Base-by-base conservation (phyloP, 2,329 filamentous ascomycete species). In the Stagonosporopsis tanaceti region DNA sequence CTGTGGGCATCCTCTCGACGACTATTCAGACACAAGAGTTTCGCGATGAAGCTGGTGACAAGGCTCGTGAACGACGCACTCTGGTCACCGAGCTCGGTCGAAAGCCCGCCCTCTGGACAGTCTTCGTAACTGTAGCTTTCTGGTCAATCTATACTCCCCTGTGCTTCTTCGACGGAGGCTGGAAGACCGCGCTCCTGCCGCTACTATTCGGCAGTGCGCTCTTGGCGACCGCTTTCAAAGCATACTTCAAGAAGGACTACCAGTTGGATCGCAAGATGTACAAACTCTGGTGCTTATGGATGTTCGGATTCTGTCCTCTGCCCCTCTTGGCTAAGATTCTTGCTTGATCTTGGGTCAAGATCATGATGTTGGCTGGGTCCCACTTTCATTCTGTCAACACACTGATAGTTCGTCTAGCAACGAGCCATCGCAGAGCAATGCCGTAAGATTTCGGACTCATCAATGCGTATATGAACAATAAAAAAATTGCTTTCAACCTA, bases 21-120 rank as follows among this genome's bases (percentile, higher is more conserved):
- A 79, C 77, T 0, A 69, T 79, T 46, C 78, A 79, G 17, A 60
- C 74, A 1, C 76, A 78, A 44, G 78, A 80, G 47, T 61, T 79
- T 15, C 69, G 76, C 6, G 78, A 79, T 41, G 70, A 64, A 37
- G 56, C 47, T 6, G 65, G 65, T 17, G 63, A 66, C 25, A 50
- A 39, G 87, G 82, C 93, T 92, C 53, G 90, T 92, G 58, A 91
- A 89, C 22, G 91, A 92, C 56, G 89, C 92, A 70, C 91, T 85
- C 86, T 93, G 91, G 79, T 91, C 88, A 84, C 93, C 89, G 81
- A 93, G 89, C 78, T 93, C 92, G 62, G 64, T 4, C 59, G 63
- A 2, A 53, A 46, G 38, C 30, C 9, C 1, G 53, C 59, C 2
- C 41, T 63, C 20, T 57, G 59, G 51, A 56, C 54, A 15, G 59